Conservation (phyloP, 805 yeast species). For the Gaillardinia entomophila region DNA sequence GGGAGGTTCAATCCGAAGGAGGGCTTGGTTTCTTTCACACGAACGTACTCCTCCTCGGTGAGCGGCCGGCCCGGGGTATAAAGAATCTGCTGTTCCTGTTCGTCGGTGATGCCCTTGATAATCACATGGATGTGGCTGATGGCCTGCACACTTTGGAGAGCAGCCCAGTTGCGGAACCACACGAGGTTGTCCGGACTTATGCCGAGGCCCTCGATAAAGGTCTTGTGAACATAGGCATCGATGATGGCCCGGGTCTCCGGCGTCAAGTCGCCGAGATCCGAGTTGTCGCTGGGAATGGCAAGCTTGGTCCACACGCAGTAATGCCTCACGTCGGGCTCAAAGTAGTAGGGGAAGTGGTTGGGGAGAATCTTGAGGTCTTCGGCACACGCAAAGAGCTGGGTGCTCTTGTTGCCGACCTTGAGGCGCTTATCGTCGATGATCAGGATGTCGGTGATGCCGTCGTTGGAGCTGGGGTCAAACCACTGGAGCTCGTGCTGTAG, state of each 20-base stretch:
- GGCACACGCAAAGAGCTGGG: slow-evolving; percentile 35
- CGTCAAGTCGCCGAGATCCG: slow-evolving; percentile 48
- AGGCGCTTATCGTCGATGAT: slow-evolving; percentile 12
- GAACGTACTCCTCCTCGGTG: no score
- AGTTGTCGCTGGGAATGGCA: slow-evolving; percentile 45
- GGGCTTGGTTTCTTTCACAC: no score
- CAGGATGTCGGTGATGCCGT: slow-evolving; percentile 9
- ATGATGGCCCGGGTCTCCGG: slow-evolving; percentile 34
- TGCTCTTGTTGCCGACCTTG: slow-evolving; percentile 23
- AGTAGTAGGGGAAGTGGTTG: slow-evolving; percentile 67
- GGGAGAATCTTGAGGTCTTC: slow-evolving; percentile 40
- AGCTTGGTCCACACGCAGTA: slow-evolving; percentile 65
- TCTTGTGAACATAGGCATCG: slow-evolving; percentile 39
- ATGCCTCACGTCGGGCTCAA: slow-evolving; percentile 47
- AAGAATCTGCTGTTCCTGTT: slow-evolving; percentile 5
- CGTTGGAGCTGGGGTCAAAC: slow-evolving; percentile 29
- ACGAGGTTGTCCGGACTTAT: slow-evolving; percentile 32
- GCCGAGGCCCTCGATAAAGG: slow-evolving; percentile 43
- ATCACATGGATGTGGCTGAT: slow-evolving; percentile 70
- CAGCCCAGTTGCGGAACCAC: slow-evolving; percentile 74
- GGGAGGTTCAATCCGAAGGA: no score
- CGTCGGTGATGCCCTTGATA: slow-evolving; percentile 33
- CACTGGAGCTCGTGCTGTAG: slow-evolving; percentile 45
- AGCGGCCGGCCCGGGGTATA: background rate
- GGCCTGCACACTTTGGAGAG: slow-evolving; percentile 60